Percentiles rank a stretch among this genome's conserved stretches.
Conservation (phyloP, 805 yeast species). For the Sungouiella thailandica region DNA sequence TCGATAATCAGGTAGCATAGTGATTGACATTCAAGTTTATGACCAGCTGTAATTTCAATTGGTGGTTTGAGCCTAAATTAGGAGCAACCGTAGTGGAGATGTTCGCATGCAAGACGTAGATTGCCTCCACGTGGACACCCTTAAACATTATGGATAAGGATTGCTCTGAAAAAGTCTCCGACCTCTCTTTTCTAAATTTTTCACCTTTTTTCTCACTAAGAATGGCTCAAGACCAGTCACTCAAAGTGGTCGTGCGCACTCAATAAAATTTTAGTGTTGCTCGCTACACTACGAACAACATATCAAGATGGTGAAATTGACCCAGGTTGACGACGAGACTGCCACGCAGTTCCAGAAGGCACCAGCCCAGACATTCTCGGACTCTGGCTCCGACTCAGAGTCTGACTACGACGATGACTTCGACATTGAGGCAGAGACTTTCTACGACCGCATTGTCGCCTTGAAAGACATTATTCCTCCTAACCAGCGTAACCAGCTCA, state of each 20-base stretch:
- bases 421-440: conserved; percentile 73
- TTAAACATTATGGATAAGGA: no score
- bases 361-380: conserved; percentile 26
- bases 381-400: conserved; percentile 45
- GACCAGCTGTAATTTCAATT: no score
- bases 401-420: conserved; percentile 64
- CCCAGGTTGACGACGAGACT: conserved; percentile 62
- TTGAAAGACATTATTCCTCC: conserved; percentile 91
- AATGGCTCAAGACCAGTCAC: no score
- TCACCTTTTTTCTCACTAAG: no score
- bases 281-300: not conserved
- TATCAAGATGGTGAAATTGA: conserved; percentile 63
- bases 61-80: no score
- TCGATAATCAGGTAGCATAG: no score
- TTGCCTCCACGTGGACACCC: no score
- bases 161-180: no score
- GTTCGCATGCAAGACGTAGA: no score
- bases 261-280: conserved; percentile 15
- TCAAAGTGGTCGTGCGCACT: conserved; percentile 16
- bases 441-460: conserved; percentile 84
- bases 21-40: no score
- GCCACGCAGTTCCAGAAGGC: conserved; percentile 33
- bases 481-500: conserved; percentile 55
- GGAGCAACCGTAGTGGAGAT: no score
- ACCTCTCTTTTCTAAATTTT: no score